Evolutionary conservation across 2,329 filamentous ascomycete species (phyloP), one percentile per base, ranked within the genome.

Genomic region (Verticillium dahliae): DNA sequence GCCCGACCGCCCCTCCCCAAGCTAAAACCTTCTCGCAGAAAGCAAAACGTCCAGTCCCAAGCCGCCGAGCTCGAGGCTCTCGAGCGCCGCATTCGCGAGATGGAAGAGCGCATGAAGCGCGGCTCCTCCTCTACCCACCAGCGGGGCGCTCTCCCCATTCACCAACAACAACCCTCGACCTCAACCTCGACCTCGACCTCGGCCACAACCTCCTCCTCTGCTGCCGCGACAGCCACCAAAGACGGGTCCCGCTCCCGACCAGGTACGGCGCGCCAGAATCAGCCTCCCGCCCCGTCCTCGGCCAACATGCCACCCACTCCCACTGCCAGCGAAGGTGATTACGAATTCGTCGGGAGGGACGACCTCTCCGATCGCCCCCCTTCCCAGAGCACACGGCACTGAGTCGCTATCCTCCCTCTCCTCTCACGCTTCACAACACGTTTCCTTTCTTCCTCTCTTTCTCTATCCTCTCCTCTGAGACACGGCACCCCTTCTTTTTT

Each of bases 1-100:
- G 59, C 59, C 61, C 61, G 62, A 54, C 6, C 11, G 50, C 45
- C 34, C n/a, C 22, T 4, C 34, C n/a, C 22, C 27, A 27, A 50
- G 50, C 59, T 62, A 37, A 63, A 56, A 22, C 55, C 9, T n/a
- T 10, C 15, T 10, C 15, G 65, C 73, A 97, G 92, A 76, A 95
- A 95, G 78, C 87, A 92, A 72, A 84, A 85, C 63, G 88, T 98
- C 71, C 84, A 83, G 66, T 85, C 83, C 59, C 90, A 91, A 73
- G 86, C 85, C 61, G 85, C 87, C 65, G 91, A 97, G 76, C 88
- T 98, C 67, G 89, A 96, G 75, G 87, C 88, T 61, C 88, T 98
- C 70, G 92, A 97, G 77, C 87, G 87, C 59, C 88, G 88, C 68
- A 86, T 98, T 69, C 89, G 87, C 68, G 92, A 92, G 70, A 92